Conservation (phyloP, 2,329 filamentous ascomycete species). For the Colletotrichum limetticola region DNA sequence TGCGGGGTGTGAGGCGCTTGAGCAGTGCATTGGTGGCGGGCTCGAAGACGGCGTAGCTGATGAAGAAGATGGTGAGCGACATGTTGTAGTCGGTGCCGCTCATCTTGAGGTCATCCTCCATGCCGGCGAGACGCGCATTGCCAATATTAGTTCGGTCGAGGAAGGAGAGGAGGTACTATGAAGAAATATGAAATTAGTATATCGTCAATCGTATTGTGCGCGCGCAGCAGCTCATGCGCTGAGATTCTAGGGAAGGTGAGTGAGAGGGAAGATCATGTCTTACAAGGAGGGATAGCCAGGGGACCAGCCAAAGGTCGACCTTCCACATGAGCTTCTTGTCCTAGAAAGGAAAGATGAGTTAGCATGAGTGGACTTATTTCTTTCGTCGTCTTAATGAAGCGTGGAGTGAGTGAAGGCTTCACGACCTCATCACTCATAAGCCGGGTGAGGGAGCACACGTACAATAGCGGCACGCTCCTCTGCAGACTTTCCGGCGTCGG, state of each 20-base stretch:
- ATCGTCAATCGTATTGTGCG: neutral
- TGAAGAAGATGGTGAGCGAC: conserved; percentile 72
- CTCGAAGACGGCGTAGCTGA: conserved; percentile 75
- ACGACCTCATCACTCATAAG: neutral
- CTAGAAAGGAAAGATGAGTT: conserved; percentile 47
- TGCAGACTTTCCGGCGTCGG: conserved; percentile 71
- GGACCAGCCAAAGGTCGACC: conserved; percentile 70
- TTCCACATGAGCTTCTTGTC: conserved; percentile 71
- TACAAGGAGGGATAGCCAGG: conserved; percentile 57
- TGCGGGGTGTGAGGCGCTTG: conserved; percentile 70
- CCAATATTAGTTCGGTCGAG: conserved; percentile 43
- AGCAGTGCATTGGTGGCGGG: conserved; percentile 73
- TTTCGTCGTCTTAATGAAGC: too few species aligned
- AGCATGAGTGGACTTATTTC: neutral
- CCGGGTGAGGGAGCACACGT: conserved; percentile 42
- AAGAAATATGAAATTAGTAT: neutral
- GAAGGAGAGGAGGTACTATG: conserved; percentile 42
- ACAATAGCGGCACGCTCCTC: conserved; percentile 72
- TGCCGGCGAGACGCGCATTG: conserved; percentile 42
- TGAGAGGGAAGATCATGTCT: neutral
- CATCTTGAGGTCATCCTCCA: conserved; percentile 38
- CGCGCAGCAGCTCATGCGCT: neutral
- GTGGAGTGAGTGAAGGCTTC: neutral
- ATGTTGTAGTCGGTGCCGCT: conserved; percentile 67
- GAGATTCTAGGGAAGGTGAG: too few species aligned